Evolutionary conservation across 345 rosid species (phyloP), one percentile per base, ranked within the genome.

Genomic region (Syzygium jambos): DNA sequence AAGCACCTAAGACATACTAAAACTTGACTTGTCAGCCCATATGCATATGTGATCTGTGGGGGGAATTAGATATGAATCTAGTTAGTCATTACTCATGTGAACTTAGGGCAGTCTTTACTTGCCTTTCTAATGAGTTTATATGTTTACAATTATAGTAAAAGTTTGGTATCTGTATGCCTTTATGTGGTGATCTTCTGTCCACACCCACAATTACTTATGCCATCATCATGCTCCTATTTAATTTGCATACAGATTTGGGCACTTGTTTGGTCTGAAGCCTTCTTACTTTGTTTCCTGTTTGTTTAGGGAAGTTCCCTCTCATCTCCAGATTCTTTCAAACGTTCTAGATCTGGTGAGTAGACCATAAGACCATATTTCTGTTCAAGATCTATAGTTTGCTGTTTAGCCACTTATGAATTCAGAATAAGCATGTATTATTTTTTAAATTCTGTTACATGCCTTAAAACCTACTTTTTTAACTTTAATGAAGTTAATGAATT

Each of bases 321-420:
- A 56, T 91, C 95, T 86, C 90, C 93, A 1, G 91, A 93, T 82
- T 95, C 93, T 51, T 87, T 90, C 87, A 94, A 92, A 89, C 89
- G 92, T 84, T 94, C 97, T 68, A 90, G 95, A 92, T 91, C 94
- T 88, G 96, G 97, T 94, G 80, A 88, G 90, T 34, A 8, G 78
- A 46, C 46, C 46, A 68, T 29, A 4, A 7, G 34, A 27, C 68
- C 68, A 61, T 61, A 13, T 61, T 61, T 59, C 30, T 38, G 22
- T 30, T 68, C 43, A 68, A 68, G 23, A 30, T 68, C 46, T 68
- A 9, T 43, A 30, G 16, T 68, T 68, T 16, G 6, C 43, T 68
- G 41, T 30, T 30, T 30, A 65, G 19, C 21, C 78, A 30, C 43
- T 30, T 30, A 30, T 65, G 78, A 43, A 65, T 65, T 65, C 17